A percentile compares a stretch with the other conserved stretches of the same genome.
Conservation (phyloP, 176 grass and related monocot genomes). For the Oryza australiensis region DNA sequence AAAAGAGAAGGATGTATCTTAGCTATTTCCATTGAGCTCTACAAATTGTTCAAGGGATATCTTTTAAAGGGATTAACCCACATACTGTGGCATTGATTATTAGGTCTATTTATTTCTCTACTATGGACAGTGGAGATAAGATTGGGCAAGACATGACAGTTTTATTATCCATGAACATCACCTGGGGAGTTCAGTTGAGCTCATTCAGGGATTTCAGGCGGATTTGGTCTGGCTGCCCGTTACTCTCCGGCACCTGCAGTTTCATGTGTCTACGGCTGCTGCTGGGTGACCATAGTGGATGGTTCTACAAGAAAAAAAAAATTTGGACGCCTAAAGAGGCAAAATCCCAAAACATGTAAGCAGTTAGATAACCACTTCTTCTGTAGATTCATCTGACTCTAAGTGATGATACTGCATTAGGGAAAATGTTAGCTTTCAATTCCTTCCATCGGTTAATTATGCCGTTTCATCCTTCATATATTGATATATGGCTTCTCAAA, state of each 20-base stretch:
- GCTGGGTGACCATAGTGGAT: background rate
- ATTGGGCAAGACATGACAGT: too few relatives aligned
- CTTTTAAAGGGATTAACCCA: background rate
- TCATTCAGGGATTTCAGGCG: background rate
- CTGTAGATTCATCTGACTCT: background rate
- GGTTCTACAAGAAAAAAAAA: background rate
- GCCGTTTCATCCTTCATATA: too few relatives aligned
- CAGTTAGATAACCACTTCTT: background rate
- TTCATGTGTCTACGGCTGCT: background rate
- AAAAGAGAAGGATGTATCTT: constrained; percentile 4
- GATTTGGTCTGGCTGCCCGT: background rate
- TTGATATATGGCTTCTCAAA: too few relatives aligned
- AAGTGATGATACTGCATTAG: too few relatives aligned
- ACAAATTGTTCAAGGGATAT: background rate
- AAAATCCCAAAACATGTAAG: background rate
- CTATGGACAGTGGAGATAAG: background rate
- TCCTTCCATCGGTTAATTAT: too few relatives aligned
- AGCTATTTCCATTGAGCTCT: constrained; percentile 12
- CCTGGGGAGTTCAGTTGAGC: background rate
- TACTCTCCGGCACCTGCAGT: background rate
- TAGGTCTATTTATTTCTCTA: background rate
- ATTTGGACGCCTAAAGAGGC: background rate
- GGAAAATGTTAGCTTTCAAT: too few relatives aligned
- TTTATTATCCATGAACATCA: background rate
- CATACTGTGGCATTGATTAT: background rate